A percentile compares a stretch with the other conserved stretches of the same genome.
These are phyloP conservation scores for Diospyros lotus DNA, from an alignment of 148 eudicot genomes.

Conservation along the genomic window DNA sequence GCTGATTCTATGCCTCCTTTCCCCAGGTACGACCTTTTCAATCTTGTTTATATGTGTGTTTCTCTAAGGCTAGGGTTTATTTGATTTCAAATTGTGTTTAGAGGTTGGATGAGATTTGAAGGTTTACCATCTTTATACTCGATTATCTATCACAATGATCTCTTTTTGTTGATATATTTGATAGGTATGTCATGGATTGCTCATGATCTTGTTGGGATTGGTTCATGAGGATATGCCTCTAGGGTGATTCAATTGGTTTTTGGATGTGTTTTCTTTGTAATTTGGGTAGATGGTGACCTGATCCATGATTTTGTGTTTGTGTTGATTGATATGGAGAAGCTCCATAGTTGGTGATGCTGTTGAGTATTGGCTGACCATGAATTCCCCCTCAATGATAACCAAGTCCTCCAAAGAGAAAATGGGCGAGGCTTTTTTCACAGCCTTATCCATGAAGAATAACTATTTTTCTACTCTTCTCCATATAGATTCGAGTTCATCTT, in stretches of 20 bases:
- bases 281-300: conserved; percentile 16
- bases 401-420: conserved; percentile 31
- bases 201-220: conserved; percentile 3
- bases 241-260: conserved; percentile 18
- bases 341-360: conserved; percentile 18
- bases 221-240: conserved; percentile 14
- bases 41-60: conserved; percentile 6
- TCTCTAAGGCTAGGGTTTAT: conserved; percentile 14
- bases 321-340: conserved; percentile 11
- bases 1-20: conserved; percentile 20
- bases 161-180: conserved; percentile 5
- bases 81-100: background rate
- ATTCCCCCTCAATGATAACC: conserved; percentile 18
- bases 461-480: conserved; percentile 59
- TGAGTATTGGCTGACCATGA: conserved; percentile 21
- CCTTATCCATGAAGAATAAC: conserved; percentile 55
- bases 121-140: background rate
- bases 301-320: background rate
- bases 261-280: conserved; percentile 19
- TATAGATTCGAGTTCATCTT: conserved; percentile 64
- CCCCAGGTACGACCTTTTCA: conserved; percentile 19
- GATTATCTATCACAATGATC: background rate
- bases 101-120: conserved; percentile 1
- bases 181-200: conserved; percentile 19
- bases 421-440: conserved; percentile 56